phyloP scores from a whole-genome alignment of 75 land plant species.

The Pseudotsuga menziesii region DNA sequence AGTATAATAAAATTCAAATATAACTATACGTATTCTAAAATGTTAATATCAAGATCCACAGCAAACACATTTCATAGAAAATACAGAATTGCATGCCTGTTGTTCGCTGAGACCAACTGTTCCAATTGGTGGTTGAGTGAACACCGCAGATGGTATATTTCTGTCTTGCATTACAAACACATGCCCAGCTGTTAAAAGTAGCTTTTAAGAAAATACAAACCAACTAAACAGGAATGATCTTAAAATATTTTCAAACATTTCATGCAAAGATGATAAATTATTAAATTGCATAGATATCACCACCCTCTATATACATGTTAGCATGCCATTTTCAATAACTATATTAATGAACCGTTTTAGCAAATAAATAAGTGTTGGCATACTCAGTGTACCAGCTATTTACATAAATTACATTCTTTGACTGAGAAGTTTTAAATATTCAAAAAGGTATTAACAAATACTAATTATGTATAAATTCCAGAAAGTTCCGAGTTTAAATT shows the following conservation, averaged over 20 bases:
- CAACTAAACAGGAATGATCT: slow-evolving; percentile 3
- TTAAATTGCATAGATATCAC: neutral
- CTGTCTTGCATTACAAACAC: slow-evolving; percentile 27
- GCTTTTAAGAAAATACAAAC: slow-evolving; percentile 1
- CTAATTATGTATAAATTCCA: no score
- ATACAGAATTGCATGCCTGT: slow-evolving; percentile 38
- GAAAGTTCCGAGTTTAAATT: no score
- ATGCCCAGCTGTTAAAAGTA: neutral
- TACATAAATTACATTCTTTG: neutral
- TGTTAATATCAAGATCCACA: neutral
- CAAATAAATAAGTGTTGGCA: neutral
- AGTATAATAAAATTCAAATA: neutral
- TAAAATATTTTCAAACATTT: neutral
- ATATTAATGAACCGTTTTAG: neutral
- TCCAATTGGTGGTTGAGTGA: slow-evolving; percentile 96
- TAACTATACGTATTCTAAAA: neutral
- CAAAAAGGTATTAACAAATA: neutral
- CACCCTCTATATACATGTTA: neutral
- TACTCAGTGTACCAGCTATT: neutral
- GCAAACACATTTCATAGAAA: neutral
- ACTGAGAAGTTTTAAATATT: neutral
- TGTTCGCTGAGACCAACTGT: slow-evolving; percentile 94
- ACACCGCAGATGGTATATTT: slow-evolving; percentile 85
- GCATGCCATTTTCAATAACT: neutral
- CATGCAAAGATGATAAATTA: neutral